Percentiles rank a stretch among this genome's conserved stretches.
These are phyloP conservation scores for Dipteronia dyeriana DNA, from an alignment of 345 rosid species.

Conservation along the genomic window DNA sequence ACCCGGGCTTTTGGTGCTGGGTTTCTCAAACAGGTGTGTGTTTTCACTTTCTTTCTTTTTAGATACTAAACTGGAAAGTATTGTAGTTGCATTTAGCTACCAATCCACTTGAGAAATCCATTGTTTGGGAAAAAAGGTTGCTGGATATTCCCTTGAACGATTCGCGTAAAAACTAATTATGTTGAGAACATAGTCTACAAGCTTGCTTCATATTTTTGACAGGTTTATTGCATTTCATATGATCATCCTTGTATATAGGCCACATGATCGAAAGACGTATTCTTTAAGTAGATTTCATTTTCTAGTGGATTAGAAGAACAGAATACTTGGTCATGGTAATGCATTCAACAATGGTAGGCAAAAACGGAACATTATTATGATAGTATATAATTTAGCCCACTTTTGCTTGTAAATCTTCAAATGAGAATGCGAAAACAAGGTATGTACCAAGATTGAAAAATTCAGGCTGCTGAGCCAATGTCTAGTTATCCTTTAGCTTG, in stretches of 20 bases:
- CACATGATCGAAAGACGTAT: too few relatives aligned
- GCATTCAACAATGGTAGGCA: background rate
- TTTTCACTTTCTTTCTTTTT: background rate
- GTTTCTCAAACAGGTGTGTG: constrained; percentile 78
- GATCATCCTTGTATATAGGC: background rate
- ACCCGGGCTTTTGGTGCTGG: constrained; percentile 98
- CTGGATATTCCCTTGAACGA: background rate
- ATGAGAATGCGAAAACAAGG: background rate
- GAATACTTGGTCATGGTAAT: background rate
- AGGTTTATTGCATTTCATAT: background rate
- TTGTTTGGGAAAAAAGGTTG: background rate
- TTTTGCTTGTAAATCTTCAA: background rate
- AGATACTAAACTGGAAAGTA: background rate
- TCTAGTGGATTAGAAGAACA: background rate
- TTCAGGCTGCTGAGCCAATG: background rate
- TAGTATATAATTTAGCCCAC: too few relatives aligned
- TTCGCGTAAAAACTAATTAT: background rate
- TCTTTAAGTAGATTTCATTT: background rate
- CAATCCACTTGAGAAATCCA: background rate
- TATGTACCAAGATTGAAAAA: background rate
- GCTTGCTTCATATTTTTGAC: background rate
- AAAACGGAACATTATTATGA: too few relatives aligned
- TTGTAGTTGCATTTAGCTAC: background rate
- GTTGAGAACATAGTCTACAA: background rate
- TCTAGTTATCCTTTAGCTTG: background rate